Evolutionary conservation across 2,329 filamentous ascomycete genomes (phyloP).

Genomic region (Colletotrichum tropicicola): DNA sequence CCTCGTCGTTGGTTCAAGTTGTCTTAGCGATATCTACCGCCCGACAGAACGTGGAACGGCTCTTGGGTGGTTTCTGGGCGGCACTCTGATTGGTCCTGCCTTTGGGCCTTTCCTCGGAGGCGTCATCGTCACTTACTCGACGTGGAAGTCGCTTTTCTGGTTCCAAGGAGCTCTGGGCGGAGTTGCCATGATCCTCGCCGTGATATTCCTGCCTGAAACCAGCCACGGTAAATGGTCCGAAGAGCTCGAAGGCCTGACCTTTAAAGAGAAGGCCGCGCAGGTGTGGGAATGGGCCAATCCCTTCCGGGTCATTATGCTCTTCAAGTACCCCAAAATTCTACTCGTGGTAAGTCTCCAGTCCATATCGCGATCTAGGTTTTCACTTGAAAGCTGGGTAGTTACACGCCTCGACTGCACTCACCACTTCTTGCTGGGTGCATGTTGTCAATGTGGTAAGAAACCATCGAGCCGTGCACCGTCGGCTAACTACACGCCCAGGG

Average conservation of each 20-base stretch:
- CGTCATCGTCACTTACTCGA: conserved; percentile 73
- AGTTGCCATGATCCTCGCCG: conserved; percentile 61
- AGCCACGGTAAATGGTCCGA: conserved; percentile 69
- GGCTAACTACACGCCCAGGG: conserved; percentile 33
- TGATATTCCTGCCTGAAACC: conserved; percentile 73
- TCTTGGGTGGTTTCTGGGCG: conserved; percentile 72
- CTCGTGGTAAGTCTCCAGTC: conserved; percentile 46
- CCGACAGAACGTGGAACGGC: conserved; percentile 72
- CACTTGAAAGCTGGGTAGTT: not conserved
- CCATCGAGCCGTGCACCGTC: not conserved
- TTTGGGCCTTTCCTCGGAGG: conserved; percentile 72
- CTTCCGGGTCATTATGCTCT: conserved; percentile 68
- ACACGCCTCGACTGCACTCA: not conserved
- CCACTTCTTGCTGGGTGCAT: not conserved
- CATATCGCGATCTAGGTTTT: not conserved
- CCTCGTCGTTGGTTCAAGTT: conserved; percentile 71
- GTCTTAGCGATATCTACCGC: conserved; percentile 66
- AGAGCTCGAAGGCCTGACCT: conserved; percentile 66
- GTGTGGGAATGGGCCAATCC: conserved; percentile 68
- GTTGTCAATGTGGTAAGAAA: not conserved
- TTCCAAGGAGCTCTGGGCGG: conserved; percentile 71
- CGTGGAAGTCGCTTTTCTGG: conserved; percentile 77
- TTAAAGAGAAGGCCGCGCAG: conserved; percentile 51
- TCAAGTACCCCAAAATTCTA: conserved; percentile 72
- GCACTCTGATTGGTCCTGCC: conserved; percentile 72